phyloP scores from a whole-genome alignment of 2,329 filamentous ascomycete species.

The Paraphaeosphaeria sporulosa region DNA sequence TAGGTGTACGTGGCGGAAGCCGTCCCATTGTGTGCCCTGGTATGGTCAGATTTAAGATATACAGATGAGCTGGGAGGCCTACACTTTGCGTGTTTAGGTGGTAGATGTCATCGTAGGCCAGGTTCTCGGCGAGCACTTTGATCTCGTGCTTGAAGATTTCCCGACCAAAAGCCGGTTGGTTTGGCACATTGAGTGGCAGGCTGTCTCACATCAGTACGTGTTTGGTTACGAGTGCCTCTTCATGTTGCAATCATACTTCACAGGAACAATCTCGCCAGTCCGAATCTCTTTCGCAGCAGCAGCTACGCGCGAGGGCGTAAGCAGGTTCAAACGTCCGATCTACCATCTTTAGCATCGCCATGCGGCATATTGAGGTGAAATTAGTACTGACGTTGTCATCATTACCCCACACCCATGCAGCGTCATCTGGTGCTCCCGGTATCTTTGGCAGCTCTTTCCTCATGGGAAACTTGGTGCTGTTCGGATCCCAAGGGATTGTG shows the following conservation, averaged over 20 bases:
- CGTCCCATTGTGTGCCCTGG: slow-evolving; percentile 54
- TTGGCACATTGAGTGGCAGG: slow-evolving; percentile 61
- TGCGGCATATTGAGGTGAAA: background rate
- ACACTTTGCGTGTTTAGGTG: slow-evolving; percentile 53
- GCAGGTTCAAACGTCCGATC: slow-evolving; percentile 62
- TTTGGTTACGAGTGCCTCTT: too few species aligned
- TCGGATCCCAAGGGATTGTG: slow-evolving; percentile 62
- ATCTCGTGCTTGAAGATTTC: slow-evolving; percentile 64
- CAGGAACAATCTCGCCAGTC: slow-evolving; percentile 63
- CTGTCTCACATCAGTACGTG: slow-evolving; percentile 36
- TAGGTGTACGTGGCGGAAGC: slow-evolving; percentile 49
- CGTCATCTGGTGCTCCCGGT: slow-evolving; percentile 60
- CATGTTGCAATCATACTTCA: slow-evolving; percentile 52
- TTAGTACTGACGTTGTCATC: slow-evolving; percentile 56
- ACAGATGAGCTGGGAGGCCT: background rate
- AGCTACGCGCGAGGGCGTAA: slow-evolving; percentile 63
- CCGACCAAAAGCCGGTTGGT: slow-evolving; percentile 61
- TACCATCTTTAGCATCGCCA: slow-evolving; percentile 23
- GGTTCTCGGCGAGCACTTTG: slow-evolving; percentile 49
- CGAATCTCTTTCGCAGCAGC: slow-evolving; percentile 62
- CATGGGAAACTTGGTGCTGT: slow-evolving; percentile 60
- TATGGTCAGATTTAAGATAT: background rate
- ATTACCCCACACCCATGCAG: slow-evolving; percentile 68
- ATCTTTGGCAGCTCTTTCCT: slow-evolving; percentile 62
- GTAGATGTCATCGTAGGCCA: slow-evolving; percentile 54